A percentile compares a stretch with the other conserved stretches of the same genome.
Evolutionary conservation across 2,329 filamentous ascomycete genomes (phyloP).

Genomic region (Neocucurbitaria cava): DNA sequence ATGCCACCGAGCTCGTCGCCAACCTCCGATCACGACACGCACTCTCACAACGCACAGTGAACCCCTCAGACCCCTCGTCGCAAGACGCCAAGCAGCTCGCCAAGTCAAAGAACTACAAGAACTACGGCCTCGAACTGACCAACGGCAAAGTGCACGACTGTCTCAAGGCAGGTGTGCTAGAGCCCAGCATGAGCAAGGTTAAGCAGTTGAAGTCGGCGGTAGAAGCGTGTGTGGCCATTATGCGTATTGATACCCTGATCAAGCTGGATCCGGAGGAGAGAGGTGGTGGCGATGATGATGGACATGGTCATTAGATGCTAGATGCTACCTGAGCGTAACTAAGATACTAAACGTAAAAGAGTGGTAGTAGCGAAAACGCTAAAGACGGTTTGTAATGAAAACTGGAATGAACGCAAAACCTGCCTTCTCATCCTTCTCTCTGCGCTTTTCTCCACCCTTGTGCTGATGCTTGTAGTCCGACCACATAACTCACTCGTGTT

Average conservation of each 20-base stretch:
- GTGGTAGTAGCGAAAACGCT: slow-evolving; percentile 3
- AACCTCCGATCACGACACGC: slow-evolving; percentile 95
- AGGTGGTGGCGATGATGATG: slow-evolving; percentile 75
- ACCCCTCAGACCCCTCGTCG: slow-evolving; percentile 67
- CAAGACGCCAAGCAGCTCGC: slow-evolving; percentile 90
- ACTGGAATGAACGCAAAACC: not conserved
- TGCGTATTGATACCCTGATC: slow-evolving; percentile 99
- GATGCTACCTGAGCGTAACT: slow-evolving; percentile 3
- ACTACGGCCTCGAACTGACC: slow-evolving; percentile 91
- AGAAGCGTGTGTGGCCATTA: slow-evolving; percentile 97
- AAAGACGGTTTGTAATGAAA: slow-evolving; percentile 17
- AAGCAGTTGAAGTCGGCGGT: slow-evolving; percentile 98
- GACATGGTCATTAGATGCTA: slow-evolving; percentile 78
- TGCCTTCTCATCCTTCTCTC: too few species aligned
- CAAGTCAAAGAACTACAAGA: slow-evolving; percentile 97
- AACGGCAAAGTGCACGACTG: slow-evolving; percentile 92
- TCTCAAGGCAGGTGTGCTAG: slow-evolving; percentile 92
- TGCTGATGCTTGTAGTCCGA: not conserved
- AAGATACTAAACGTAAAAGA: not conserved
- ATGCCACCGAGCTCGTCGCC: slow-evolving; percentile 91
- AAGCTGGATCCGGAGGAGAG: slow-evolving; percentile 92
- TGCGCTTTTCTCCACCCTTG: not conserved
- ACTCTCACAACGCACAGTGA: slow-evolving; percentile 80
- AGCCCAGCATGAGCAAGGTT: slow-evolving; percentile 98
- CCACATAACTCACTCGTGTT: not conserved